Percentiles rank a stretch among this genome's conserved stretches.
phyloP scores from a whole-genome alignment of 805 yeast genomes.

The Monosporozyma servazzii region DNA sequence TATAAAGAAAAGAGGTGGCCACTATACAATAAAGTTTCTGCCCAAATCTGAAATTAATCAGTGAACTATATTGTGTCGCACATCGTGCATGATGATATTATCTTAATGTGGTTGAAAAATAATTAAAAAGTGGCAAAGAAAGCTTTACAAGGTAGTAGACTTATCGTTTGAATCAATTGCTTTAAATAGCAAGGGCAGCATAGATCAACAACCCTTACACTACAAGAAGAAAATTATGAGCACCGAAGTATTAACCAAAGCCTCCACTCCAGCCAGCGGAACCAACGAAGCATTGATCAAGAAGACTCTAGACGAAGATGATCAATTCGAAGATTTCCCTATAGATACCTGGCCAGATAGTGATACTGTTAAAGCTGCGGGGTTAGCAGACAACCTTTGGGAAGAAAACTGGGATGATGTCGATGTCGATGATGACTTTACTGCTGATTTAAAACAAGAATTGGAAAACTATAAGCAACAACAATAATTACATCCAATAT shows the following conservation, averaged over 20 bases:
- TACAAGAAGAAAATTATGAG: not conserved
- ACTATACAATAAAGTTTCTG: no score
- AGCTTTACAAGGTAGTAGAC: not conserved
- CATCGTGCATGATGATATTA: not conserved
- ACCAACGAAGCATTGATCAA: not conserved
- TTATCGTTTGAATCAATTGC: not conserved
- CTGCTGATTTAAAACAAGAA: slow-evolving; percentile 55
- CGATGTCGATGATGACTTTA: slow-evolving; percentile 84
- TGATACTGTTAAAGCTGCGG: slow-evolving; percentile 40
- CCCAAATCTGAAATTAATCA: no score
- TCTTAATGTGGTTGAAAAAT: not conserved
- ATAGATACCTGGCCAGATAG: slow-evolving; percentile 75
- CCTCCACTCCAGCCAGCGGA: not conserved
- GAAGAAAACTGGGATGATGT: slow-evolving; percentile 98
- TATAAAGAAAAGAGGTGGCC: no score
- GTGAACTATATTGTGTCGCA: not conserved
- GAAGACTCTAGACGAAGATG: slow-evolving; percentile 79
- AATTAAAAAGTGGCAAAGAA: not conserved
- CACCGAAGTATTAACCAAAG: not conserved
- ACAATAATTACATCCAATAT: not conserved
- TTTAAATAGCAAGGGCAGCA: not conserved
- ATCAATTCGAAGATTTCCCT: slow-evolving; percentile 95
- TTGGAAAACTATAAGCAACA: slow-evolving; percentile 9
- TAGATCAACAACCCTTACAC: not conserved
- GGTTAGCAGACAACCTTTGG: slow-evolving; percentile 64